Conservation (phyloP, 495 filamentous ascomycete species). For the Penicillium paxilli region DNA sequence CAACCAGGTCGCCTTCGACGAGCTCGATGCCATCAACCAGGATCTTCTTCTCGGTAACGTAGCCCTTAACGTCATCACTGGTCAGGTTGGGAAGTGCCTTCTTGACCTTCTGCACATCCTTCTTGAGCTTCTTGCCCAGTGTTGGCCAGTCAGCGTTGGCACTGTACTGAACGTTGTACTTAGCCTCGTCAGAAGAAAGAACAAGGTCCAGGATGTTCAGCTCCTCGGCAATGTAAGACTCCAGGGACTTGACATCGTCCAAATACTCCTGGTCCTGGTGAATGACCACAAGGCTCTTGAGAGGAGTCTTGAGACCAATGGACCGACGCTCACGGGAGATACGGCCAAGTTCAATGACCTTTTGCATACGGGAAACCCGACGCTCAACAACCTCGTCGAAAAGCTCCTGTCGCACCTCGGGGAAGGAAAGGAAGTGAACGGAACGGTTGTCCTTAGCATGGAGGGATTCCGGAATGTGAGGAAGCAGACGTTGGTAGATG, state of each 20-base stretch:
- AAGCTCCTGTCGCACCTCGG: slow-evolving; percentile 80
- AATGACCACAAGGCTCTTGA: slow-evolving; percentile 89
- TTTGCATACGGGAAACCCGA: slow-evolving; percentile 87
- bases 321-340: slow-evolving; percentile 81
- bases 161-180: slow-evolving; percentile 89
- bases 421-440: slow-evolving; percentile 92
- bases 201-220: slow-evolving; percentile 87
- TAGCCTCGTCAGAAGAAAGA: slow-evolving; percentile 81
- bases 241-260: slow-evolving; percentile 79
- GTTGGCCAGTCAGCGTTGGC: slow-evolving; percentile 89
- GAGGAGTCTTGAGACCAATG: slow-evolving; percentile 83
- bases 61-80: slow-evolving; percentile 75
- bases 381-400: slow-evolving; percentile 87
- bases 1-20: slow-evolving; percentile 76
- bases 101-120: slow-evolving; percentile 85
- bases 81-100: slow-evolving; percentile 81
- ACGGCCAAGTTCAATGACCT: slow-evolving; percentile 86
- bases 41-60: slow-evolving; percentile 67
- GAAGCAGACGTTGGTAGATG: slow-evolving; percentile 86
- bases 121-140: slow-evolving; percentile 95
- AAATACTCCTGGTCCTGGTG: slow-evolving; percentile 81
- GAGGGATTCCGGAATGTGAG: slow-evolving; percentile 67
- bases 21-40: slow-evolving; percentile 82
- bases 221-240: slow-evolving; percentile 85
- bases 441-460: slow-evolving; percentile 71